These are phyloP conservation scores for Lachancea thermotolerans DNA, from an alignment of 805 yeast genomes.

Conservation along the genomic window DNA sequence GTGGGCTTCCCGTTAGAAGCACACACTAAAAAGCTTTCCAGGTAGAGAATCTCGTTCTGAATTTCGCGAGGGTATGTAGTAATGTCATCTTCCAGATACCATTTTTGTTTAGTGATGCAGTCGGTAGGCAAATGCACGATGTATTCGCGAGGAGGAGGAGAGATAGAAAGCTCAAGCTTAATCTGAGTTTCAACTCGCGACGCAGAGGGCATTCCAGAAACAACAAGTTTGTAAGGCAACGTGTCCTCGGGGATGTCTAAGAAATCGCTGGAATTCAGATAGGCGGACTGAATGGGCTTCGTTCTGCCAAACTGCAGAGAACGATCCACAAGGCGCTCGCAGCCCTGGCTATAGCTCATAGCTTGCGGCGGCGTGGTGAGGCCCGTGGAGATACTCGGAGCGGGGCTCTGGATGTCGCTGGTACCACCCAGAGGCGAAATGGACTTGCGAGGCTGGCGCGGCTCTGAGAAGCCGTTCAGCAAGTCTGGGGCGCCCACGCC, in stretches of 20 bases:
- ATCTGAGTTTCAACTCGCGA: constrained; percentile 96
- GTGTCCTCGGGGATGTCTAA: constrained; percentile 22
- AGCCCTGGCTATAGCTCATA: constrained; percentile 8
- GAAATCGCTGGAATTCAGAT: constrained; percentile 23
- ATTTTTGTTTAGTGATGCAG: constrained; percentile 79
- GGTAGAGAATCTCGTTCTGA: constrained; percentile 47
- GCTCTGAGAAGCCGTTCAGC: not conserved
- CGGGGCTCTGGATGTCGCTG: not conserved
- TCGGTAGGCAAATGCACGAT: constrained; percentile 79
- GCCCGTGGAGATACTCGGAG: not conserved
- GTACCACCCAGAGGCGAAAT: not conserved
- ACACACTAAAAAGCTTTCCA: constrained; percentile 78
- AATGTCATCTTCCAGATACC: constrained; percentile 50
- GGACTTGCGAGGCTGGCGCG: not conserved
- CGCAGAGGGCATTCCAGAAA: constrained; percentile 64
- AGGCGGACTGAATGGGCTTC: constrained; percentile 15
- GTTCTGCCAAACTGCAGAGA: constrained; percentile 20
- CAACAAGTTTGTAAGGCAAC: constrained; percentile 41
- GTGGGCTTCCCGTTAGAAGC: constrained; percentile 49
- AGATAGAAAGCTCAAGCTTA: constrained; percentile 58
- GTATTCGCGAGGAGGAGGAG: constrained; percentile 71
- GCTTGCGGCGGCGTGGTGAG: not conserved
- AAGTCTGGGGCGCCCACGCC: constrained; percentile 1
- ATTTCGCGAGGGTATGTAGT: constrained; percentile 39
- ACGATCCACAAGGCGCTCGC: constrained; percentile 18